Evolutionary conservation across 2,329 filamentous ascomycete genomes (phyloP), one percentile per base, ranked within the genome.

Genomic region (Colletotrichum tanaceti): DNA sequence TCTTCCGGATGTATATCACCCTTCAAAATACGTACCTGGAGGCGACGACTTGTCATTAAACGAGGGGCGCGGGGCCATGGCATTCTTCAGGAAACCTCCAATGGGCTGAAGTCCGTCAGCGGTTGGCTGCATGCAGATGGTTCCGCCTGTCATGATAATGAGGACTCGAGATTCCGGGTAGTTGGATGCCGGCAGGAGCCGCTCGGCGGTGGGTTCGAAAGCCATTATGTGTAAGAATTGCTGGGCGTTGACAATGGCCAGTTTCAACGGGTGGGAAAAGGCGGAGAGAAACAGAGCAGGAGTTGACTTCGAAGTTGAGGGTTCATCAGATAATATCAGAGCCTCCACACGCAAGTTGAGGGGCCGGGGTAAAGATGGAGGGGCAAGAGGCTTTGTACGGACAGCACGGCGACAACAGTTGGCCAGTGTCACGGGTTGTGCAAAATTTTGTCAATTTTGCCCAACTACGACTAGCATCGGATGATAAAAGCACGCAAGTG

Each of bases 111-210:
- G 88, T 1, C 94, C 94, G 72, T 93, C 88, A 10, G 87, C 86
- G 11, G 93, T 93, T 63, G 90, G 90, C 76, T 91, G 89, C 94
- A 98, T 97, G 81, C 93, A 97, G 75, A 97, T 97, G 7, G 91
- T 94, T 52, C 91, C 92, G 69, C 93, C 94, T 14, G 94, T 97
- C 83, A 97, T 95, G 79, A 97, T 93, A 75, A 97, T 91, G 72
- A 98, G 85, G 14, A 98, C 92, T 67, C 92, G 86, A 28, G 93
- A 93, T 78, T 97, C 93, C 13, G 91, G 91, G 66, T 84, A 84
- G 10, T 55, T 55, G 39, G 61, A 69, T 44, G 70, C 61, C 24
- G 70, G 58, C 18, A 58, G 52, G 46, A 67, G 63, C 47, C 67
- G 53, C 53, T 63, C 64, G 43, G 43, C 46, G 22, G 38, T 35